Evolutionary conservation across 225 moss, liverwort and hornwort species (phyloP), one percentile per base, ranked within the genome.

Genomic region (Anthoceros angustus): DNA sequence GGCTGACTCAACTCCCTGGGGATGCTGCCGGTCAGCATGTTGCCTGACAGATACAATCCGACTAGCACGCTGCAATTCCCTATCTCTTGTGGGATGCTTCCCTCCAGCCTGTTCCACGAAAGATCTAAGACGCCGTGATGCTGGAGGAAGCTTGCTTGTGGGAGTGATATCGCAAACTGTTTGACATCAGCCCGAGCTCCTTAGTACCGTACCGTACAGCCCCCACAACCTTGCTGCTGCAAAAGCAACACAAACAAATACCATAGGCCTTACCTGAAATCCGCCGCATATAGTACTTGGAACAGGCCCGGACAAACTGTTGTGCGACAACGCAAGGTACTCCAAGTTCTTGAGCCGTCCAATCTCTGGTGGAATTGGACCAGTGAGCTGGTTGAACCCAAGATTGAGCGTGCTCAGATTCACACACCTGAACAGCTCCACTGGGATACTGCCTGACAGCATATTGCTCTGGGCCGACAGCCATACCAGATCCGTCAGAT

Each of bases 21-120:
- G 24, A 81, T 66, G 32, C 46, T 39, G 2, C 81, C 81, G 12
- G 70, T 25, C 21, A 81, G 65, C 68, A 38, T 73, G 9, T n/a
- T 40, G 16, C 81, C 75, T 1, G 68, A 12, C 23, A 81, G 73
- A 18, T 15, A 4, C 55, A 55, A 12, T 1, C 23, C 55, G 10
- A 55, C 55, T 8, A 55, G 55, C 55, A 55, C n/a, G n/a, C n/a
- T 15, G 18, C 55, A 55, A 20, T 55, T 9, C n/a, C n/a, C 55
- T 4, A 55, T 18, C 46, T 12, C 46, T 18, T 18, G 14, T 7
- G 55, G 14, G 55, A 55, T 55, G 55, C 14, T 20, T 5, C 55
- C 55, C 55, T 18, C 7, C 55, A 55, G 55, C 18, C 55, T 18
- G 55, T 55, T 55, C 55, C 55, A 55, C 55, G 55, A 55, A 5